Base-by-base conservation (phyloP, 345 rosid genomes). In the Reutealis trisperma region DNA sequence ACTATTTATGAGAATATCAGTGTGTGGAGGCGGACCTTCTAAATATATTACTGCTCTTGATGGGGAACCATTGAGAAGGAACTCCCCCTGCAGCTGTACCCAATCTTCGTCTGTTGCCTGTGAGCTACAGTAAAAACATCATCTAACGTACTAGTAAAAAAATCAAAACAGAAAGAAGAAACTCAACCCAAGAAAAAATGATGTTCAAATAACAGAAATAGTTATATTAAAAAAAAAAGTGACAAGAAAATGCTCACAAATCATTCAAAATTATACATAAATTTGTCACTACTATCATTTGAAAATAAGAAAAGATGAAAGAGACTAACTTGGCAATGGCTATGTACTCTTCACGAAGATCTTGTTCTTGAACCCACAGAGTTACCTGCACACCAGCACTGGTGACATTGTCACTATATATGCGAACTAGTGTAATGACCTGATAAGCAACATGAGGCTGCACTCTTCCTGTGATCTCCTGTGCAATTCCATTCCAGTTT, bases 21-120 rank as follows among this genome's bases (percentile, higher is more conserved):
- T 83, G 61, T 96, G 96, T 6, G 91, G 83, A 41, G 97, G 88
- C 5, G 98, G 99, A 74, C 98, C 99, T 90, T 95, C 99, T 11
- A 92, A 65, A 83, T 89, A 95, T 70, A 92, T 81, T 52, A 92
- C 85, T 30, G 89, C 90, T 84, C 84, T 86, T 72, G 89, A 86
- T n/a, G 96, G 96, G 47, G 86, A 83, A 62, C 86, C 91, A 78
- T 92, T 95, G 32, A 95, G 85, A 52, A 92, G 94, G 87, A 95
- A 95, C 86, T 90, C 87, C 37, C 99, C 99, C 57, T 87, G 85
- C 83, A 96, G 67, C 75, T 82, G 81, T 60, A 77, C 82, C 99
- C 99, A 96, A 42, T 91, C 89, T 67, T 85, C 86, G 75, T 88
- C 89, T 16, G 88, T 86, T 58, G 86, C 97, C 92, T 89, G 87